A percentile compares a stretch with the other conserved stretches of the same genome.
Evolutionary conservation across 139 green algal species (phyloP).

Genomic region (Haematococcus lacustris): DNA sequence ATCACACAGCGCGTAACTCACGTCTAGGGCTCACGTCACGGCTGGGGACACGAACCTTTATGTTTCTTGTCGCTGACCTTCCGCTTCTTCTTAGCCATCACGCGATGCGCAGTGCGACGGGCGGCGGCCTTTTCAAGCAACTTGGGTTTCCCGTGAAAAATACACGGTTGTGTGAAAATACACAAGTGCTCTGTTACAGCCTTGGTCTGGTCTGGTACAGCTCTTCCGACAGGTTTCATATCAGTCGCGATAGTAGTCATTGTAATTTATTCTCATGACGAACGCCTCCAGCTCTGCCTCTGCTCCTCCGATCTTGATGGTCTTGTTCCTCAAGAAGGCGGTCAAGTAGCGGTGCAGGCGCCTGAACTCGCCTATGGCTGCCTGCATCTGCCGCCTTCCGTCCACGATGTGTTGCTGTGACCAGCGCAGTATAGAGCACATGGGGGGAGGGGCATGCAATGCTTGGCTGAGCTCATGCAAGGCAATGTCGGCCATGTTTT

Average conservation of each 20-base stretch:
- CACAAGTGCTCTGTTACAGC: too few relatives aligned
- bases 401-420: background rate
- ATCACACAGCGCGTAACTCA: too few relatives aligned
- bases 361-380: background rate
- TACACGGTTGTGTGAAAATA: too few relatives aligned
- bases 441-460: background rate
- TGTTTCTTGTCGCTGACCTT: too few relatives aligned
- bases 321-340: constrained; percentile 6
- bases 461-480: background rate
- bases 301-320: constrained; percentile 7
- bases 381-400: background rate
- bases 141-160: too few relatives aligned
- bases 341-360: constrained; percentile 1
- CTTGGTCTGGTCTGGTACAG: too few relatives aligned
- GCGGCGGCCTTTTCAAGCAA: too few relatives aligned
- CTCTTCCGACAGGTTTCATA: background rate
- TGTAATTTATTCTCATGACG: background rate
- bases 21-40: too few relatives aligned
- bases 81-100: too few relatives aligned
- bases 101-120: too few relatives aligned
- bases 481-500: background rate
- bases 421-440: background rate
- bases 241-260: constrained; percentile 1
- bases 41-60: too few relatives aligned
- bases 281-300: constrained; percentile 3